These are phyloP conservation scores for Cercospora zeina DNA, from an alignment of 2,329 filamentous ascomycete genomes.

Conservation along the genomic window DNA sequence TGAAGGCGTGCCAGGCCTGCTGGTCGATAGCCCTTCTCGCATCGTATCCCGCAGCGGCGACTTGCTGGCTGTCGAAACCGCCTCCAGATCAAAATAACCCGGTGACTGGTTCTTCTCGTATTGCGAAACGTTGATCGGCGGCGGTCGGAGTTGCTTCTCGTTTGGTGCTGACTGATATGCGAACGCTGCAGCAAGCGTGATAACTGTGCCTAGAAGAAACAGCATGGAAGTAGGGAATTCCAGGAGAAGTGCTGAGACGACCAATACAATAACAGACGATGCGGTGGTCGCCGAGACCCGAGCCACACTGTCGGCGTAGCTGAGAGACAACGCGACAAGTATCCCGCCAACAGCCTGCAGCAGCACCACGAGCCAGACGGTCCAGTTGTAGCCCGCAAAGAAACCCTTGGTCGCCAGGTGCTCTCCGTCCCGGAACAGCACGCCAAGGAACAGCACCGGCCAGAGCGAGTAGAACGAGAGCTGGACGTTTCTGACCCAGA, in stretches of 20 bases:
- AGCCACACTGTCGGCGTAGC: conserved; percentile 82
- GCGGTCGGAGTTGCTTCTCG: conserved; percentile 53
- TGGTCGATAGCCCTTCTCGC: conserved; percentile 55
- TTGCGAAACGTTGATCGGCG: conserved; percentile 67
- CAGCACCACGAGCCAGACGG: conserved; percentile 82
- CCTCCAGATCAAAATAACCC: conserved; percentile 46
- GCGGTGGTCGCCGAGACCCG: conserved; percentile 94
- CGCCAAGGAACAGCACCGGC: conserved; percentile 80
- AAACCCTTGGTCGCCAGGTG: conserved; percentile 83
- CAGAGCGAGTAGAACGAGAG: conserved; percentile 92
- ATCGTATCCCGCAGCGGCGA: conserved; percentile 47
- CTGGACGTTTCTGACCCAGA: conserved; percentile 95
- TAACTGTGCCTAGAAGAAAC: conserved; percentile 74
- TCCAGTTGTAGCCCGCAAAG: conserved; percentile 90
- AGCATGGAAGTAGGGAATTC: conserved; percentile 70
- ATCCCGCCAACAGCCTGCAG: conserved; percentile 84
- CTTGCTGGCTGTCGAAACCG: conserved; percentile 49
- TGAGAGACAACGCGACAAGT: conserved; percentile 77
- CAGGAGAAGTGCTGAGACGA: conserved; percentile 85
- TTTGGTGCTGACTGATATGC: conserved; percentile 73
- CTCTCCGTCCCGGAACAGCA: conserved; percentile 82
- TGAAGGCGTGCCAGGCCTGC: conserved; percentile 42
- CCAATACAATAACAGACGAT: conserved; percentile 81
- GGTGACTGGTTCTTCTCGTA: conserved; percentile 67
- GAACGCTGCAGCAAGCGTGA: conserved; percentile 81